phyloP scores from a whole-genome alignment of 805 yeast species.

The Wickerhamiella azyma region DNA sequence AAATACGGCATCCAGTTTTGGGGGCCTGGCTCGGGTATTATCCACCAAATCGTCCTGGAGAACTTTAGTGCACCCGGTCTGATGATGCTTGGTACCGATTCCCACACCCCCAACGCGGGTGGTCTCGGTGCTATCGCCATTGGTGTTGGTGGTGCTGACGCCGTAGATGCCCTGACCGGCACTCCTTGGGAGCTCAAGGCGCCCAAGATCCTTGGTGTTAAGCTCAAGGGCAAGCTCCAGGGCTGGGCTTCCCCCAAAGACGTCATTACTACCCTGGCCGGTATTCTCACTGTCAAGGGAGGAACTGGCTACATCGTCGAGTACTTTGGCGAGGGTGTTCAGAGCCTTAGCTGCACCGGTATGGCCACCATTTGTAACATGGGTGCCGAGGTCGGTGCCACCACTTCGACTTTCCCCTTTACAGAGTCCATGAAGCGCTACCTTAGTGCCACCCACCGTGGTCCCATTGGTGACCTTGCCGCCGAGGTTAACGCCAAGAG shows the following conservation, averaged over 20 bases:
- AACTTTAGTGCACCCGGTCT: slow-evolving; percentile 95
- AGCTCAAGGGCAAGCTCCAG: slow-evolving; percentile 71
- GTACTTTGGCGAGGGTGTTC: slow-evolving; percentile 92
- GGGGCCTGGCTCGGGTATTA: slow-evolving; percentile 99
- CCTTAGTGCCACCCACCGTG: slow-evolving; percentile 72
- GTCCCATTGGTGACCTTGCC: slow-evolving; percentile 70
- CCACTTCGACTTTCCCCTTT: slow-evolving; percentile 95
- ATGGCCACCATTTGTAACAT: slow-evolving; percentile 99
- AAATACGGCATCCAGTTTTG: slow-evolving; percentile 96
- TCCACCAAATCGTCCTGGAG: slow-evolving; percentile 94
- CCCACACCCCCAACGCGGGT: slow-evolving; percentile 98
- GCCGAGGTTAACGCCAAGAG: slow-evolving; percentile 40
- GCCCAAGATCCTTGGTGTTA: slow-evolving; percentile 87
- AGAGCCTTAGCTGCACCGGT: slow-evolving; percentile 85
- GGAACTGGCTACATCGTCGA: slow-evolving; percentile 96
- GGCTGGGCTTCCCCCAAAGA: slow-evolving; percentile 99
- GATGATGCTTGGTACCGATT: slow-evolving; percentile 95
- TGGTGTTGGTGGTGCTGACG: slow-evolving; percentile 99
- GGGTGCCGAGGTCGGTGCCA: slow-evolving; percentile 99
- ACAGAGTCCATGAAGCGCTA: slow-evolving; percentile 67
- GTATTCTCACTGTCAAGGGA: slow-evolving; percentile 87
- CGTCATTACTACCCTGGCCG: slow-evolving; percentile 85
- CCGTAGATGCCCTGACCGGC: slow-evolving; percentile 93
- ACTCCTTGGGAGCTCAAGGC: slow-evolving; percentile 99
- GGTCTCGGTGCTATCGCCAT: slow-evolving; percentile 97